Conservation (phyloP, 2,329 filamentous ascomycete species). For the Hypomyces perniciosus region DNA sequence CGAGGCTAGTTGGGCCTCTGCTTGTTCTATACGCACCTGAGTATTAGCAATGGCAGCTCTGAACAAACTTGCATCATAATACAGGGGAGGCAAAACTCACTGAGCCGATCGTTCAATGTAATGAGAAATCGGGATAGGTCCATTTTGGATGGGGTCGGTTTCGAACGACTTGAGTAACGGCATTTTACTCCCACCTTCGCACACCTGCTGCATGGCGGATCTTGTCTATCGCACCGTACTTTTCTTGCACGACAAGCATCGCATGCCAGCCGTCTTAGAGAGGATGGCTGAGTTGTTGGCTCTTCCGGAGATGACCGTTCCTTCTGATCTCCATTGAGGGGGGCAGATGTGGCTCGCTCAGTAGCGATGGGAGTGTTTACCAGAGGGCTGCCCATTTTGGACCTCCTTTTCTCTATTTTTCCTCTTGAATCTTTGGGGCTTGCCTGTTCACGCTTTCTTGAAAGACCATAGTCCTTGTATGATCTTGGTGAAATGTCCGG, state of each 20-base stretch:
- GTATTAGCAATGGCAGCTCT: background rate
- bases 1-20: conserved; percentile 7
- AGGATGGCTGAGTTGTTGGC: background rate
- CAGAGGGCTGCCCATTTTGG: no score
- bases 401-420: no score
- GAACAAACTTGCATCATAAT: no score
- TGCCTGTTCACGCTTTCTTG: no score
- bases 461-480: no score
- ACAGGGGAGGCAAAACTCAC: background rate
- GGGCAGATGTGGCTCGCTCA: no score
- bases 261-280: conserved; percentile 4
- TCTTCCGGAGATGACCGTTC: no score
- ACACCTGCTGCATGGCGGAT: conserved; percentile 6
- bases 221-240: conserved; percentile 6
- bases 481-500: no score
- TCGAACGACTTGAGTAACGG: conserved; percentile 6
- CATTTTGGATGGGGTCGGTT: conserved; percentile 3
- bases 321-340: no score
- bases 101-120: background rate
- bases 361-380: no score
- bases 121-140: conserved; percentile 5
- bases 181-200: conserved; percentile 3
- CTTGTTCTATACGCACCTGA: background rate
- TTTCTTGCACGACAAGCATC: conserved; percentile 7
- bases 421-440: no score